These are phyloP conservation scores for Hyaloscypha variabilis DNA, from an alignment of 495 filamentous ascomycete species.

Conservation along the genomic window DNA sequence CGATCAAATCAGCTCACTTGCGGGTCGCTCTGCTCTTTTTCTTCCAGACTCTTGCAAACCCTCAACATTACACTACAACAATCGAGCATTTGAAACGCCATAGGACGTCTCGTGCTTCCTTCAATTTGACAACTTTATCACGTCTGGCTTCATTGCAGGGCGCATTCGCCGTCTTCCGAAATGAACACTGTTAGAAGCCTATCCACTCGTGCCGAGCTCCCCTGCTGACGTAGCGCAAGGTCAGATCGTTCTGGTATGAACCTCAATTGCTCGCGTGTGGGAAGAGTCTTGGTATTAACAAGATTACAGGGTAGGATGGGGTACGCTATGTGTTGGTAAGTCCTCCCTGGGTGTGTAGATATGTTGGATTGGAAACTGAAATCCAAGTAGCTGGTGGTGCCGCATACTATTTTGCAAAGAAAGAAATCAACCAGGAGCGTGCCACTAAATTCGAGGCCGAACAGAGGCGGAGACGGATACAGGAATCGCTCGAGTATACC, in stretches of 20 bases:
- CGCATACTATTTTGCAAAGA: slow-evolving; percentile 96
- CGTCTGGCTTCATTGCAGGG: background rate
- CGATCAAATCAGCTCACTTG: background rate
- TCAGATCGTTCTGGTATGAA: slow-evolving; percentile 64
- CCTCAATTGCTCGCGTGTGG: background rate
- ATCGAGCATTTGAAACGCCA: background rate
- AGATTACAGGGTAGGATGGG: slow-evolving; percentile 76
- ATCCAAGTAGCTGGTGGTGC: slow-evolving; percentile 71
- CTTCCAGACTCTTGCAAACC: background rate
- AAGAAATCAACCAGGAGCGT: slow-evolving; percentile 88
- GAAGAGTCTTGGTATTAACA: slow-evolving; percentile 9
- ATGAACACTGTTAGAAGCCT: slow-evolving; percentile 42
- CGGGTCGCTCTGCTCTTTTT: background rate
- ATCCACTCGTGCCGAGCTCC: background rate
- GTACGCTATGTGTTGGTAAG: slow-evolving; percentile 77
- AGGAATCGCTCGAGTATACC: slow-evolving; percentile 60
- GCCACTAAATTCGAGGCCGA: slow-evolving; percentile 69
- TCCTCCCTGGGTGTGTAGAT: background rate
- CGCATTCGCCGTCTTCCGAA: slow-evolving; percentile 1
- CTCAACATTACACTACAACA: background rate
- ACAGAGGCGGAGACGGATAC: slow-evolving; percentile 62
- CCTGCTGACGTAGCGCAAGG: slow-evolving; percentile 40
- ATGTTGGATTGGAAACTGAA: slow-evolving; percentile 4
- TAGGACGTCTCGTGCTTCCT: background rate
- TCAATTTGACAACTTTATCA: background rate